These are phyloP conservation scores for Candida mattraensis DNA, from an alignment of 805 yeast genomes.

Conservation along the genomic window DNA sequence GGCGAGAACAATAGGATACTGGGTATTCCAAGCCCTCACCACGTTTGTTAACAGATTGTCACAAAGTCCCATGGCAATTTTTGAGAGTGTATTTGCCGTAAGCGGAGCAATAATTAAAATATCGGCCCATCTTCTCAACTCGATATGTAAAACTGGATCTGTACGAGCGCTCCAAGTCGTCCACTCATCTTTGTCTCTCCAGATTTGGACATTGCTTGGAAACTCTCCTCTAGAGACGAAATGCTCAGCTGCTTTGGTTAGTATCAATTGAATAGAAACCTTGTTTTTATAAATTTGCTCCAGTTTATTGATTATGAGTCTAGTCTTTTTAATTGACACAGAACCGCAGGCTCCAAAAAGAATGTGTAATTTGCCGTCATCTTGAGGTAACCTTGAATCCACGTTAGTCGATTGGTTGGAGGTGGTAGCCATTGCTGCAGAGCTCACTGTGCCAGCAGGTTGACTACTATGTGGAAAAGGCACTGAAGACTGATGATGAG, in stretches of 20 bases:
- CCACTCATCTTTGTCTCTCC: conserved; percentile 65
- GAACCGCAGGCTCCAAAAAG: conserved; percentile 62
- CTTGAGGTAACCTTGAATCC: conserved; percentile 43
- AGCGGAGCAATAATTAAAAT: conserved; percentile 55
- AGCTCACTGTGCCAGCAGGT: conserved; percentile 2
- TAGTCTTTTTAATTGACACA: conserved; percentile 49
- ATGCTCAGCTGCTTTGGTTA: conserved; percentile 53
- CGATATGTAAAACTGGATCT: conserved; percentile 62
- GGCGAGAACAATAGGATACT: conserved; percentile 55
- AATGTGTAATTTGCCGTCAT: conserved; percentile 57
- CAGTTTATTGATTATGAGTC: conserved; percentile 50
- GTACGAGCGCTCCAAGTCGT: conserved; percentile 49
- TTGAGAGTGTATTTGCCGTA: conserved; percentile 57
- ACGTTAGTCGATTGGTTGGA: conserved; percentile 18
- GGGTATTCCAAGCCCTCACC: conserved; percentile 60
- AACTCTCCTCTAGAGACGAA: conserved; percentile 49
- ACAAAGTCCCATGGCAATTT: conserved; percentile 56
- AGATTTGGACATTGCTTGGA: conserved; percentile 46
- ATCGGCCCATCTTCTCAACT: conserved; percentile 62
- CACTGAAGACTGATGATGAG: conserved; percentile 6
- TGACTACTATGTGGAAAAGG: conserved; percentile 5
- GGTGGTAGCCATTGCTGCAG: conserved; percentile 1
- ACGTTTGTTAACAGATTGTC: conserved; percentile 60
- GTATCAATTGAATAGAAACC: conserved; percentile 52
- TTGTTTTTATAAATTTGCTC: conserved; percentile 54